phyloP scores from a whole-genome alignment of 1,284 basidiomycete genomes.

The Schizopora paradoxa region DNA sequence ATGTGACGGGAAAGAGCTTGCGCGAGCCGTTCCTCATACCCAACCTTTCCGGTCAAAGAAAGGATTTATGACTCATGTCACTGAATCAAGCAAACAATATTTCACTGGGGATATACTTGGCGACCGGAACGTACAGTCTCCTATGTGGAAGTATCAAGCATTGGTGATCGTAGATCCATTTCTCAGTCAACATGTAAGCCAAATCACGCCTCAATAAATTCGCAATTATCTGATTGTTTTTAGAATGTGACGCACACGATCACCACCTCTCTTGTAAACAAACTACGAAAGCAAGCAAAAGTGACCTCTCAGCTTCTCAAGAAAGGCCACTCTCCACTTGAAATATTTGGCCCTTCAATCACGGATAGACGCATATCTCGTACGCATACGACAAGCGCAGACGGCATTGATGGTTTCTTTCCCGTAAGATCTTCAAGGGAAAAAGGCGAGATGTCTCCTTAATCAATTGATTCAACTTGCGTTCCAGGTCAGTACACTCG shows the following conservation, averaged over 20 bases:
- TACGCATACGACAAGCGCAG: neutral
- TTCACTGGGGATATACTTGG: neutral
- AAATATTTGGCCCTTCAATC: constrained; percentile 10
- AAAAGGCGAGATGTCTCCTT: neutral
- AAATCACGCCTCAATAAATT: neutral
- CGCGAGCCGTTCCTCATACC: neutral
- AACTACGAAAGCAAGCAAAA: constrained; percentile 4
- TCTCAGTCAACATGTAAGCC: constrained; percentile 16
- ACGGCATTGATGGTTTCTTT: neutral
- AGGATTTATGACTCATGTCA: neutral
- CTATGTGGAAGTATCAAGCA: constrained; percentile 13
- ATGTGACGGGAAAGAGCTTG: neutral
- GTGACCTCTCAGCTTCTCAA: constrained; percentile 6
- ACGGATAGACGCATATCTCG: neutral
- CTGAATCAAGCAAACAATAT: neutral
- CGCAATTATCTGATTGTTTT: neutral
- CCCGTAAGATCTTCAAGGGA: neutral
- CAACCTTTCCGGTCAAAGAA: neutral
- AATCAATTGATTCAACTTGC: neutral
- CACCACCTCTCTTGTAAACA: constrained; percentile 6
- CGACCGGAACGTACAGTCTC: constrained; percentile 1
- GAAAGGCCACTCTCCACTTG: constrained; percentile 10
- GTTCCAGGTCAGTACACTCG: neutral
- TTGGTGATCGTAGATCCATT: constrained; percentile 18
- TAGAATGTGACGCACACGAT: constrained; percentile 18